Base-by-base conservation (phyloP, 1,139 yeast species). In the Taiozyma sp. region DNA sequence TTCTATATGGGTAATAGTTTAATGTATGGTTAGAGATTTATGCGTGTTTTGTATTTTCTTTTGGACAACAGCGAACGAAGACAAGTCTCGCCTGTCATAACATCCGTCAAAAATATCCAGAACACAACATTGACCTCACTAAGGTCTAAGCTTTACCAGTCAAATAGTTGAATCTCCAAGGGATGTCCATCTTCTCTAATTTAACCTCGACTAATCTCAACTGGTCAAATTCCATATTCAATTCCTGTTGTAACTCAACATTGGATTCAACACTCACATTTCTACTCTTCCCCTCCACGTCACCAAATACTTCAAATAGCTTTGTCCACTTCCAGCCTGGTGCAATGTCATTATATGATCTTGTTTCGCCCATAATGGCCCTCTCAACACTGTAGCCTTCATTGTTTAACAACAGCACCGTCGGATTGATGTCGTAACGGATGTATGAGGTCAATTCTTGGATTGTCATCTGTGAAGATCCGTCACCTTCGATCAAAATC, bases 311-410 rank as follows among this genome's bases (percentile, higher is more conserved):
- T 51, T 76, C 73, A 54, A 87, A 74, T 45, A 90, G 67, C 51
- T 78, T 69, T 4, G 84, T 77, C 95, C 95, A 90, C 56, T 85
- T 73, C 96, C 96, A 90, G 45, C 56, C 54, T 43, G 87, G 84
- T 64, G 85, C 81, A 54, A 89, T 84, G 62, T 90, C 96, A 64
- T 90, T 90, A 67, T 90, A 91, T 2, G 78, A 70, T 63, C 89
- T 81, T 16, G 81, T 75, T 32, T 90, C 84, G 1, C 97, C 97
- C 66, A 83, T 78, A 53, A 90, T 87, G 34, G 85, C 80, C 61
- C 97, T 80, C 70, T 91, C 97, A 51, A 90, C 88, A 1, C 96
- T 84, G 70, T 90, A 91, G 0, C 97, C 97, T 51, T 80, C 79
- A 67, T 91, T 91, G 70, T 90, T 91, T 68, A 89, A 72, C 51